phyloP scores from a whole-genome alignment of 2,329 filamentous ascomycete species.

The Teratosphaeria epicoccoides region DNA sequence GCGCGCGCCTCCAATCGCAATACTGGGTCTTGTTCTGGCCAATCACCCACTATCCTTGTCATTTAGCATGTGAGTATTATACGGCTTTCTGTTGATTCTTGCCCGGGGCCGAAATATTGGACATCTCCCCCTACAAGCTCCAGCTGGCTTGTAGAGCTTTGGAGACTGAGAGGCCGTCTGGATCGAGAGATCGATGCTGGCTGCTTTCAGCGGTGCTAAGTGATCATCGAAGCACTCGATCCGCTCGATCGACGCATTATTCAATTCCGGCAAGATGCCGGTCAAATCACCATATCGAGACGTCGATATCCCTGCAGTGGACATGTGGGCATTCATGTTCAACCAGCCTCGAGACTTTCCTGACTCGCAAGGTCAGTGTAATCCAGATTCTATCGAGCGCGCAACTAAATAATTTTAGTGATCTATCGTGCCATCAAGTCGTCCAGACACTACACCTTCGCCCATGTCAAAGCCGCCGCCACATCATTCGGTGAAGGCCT shows the following conservation, averaged over 20 bases:
- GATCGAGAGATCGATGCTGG: no score
- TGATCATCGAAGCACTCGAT: background rate
- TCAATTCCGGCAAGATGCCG: conserved; percentile 48
- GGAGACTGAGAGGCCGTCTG: no score
- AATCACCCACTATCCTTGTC: background rate
- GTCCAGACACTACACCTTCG: conserved; percentile 55
- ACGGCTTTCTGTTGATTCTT: background rate
- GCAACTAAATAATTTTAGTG: background rate
- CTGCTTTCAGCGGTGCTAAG: background rate
- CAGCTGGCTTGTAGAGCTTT: no score
- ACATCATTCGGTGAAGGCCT: conserved; percentile 71
- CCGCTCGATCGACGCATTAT: background rate
- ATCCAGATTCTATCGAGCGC: no score
- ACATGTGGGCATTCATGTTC: conserved; percentile 71
- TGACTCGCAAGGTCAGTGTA: conserved; percentile 59
- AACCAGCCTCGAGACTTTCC: conserved; percentile 56
- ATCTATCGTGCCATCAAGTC: conserved; percentile 6
- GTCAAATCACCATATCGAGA: conserved; percentile 52
- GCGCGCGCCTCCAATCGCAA: background rate
- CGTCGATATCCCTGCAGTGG: conserved; percentile 60
- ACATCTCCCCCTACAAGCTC: background rate
- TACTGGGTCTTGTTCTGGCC: background rate
- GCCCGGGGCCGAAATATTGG: background rate
- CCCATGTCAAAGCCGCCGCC: conserved; percentile 53
- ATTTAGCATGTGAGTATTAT: background rate